phyloP scores from a whole-genome alignment of 345 rosid genomes.

The Sonneratia alba region DNA sequence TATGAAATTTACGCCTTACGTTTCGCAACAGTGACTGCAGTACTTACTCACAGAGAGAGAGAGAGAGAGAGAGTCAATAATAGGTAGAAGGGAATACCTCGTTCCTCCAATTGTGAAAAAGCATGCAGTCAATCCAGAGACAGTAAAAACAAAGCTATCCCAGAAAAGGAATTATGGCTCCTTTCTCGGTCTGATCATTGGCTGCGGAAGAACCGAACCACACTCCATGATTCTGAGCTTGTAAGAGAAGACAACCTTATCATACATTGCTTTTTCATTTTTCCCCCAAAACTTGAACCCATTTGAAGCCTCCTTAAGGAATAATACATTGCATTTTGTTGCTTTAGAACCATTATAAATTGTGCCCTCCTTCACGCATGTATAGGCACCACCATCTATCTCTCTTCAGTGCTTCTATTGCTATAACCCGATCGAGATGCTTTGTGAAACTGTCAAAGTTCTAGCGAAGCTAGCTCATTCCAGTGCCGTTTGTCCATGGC shows the following conservation, averaged over 20 bases:
- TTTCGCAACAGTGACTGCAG: not conserved
- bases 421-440: slow-evolving; percentile 1
- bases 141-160: not conserved
- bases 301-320: not conserved
- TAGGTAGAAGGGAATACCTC: not conserved
- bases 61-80: not conserved
- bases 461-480: not conserved
- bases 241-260: not conserved
- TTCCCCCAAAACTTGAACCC: not conserved
- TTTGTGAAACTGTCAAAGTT: slow-evolving; percentile 4
- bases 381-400: not conserved
- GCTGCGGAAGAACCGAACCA: not conserved
- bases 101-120: not conserved
- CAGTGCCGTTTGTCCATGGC: not conserved
- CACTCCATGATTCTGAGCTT: not conserved
- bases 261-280: not conserved
- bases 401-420: not conserved
- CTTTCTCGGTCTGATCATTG: not conserved
- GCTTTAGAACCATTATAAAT: slow-evolving; percentile 1
- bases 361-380: not conserved
- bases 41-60: not conserved
- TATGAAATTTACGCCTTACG: not conserved
- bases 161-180: not conserved
- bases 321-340: not conserved
- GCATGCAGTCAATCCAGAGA: slow-evolving; percentile 1